Percentiles rank a stretch among this genome's conserved stretches.
phyloP scores from a whole-genome alignment of 352 stramenopile genomes.

The Pythium vanterpoolii region DNA sequence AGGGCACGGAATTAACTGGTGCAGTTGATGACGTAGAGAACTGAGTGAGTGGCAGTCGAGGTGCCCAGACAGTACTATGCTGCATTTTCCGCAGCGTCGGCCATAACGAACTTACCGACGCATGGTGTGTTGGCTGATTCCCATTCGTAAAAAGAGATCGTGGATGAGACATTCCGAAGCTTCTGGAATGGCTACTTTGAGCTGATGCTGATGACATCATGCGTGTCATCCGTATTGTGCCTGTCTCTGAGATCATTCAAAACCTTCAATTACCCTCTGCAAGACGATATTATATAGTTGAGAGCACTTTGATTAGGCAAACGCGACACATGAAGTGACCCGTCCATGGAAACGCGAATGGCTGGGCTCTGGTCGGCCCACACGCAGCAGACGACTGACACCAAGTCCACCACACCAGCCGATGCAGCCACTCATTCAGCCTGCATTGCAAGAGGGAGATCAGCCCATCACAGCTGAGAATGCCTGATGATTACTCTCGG shows the following conservation, averaged over 20 bases:
- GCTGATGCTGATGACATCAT: constrained; percentile 26
- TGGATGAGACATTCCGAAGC: constrained; percentile 1
- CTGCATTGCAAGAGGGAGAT: not conserved
- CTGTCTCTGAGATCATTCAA: constrained; percentile 9
- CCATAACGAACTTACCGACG: not conserved
- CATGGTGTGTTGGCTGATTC: constrained; percentile 4
- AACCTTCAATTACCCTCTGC: constrained; percentile 1
- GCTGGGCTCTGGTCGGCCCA: too few species aligned
- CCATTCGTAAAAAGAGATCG: constrained; percentile 2
- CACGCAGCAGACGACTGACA: not conserved
- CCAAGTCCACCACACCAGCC: constrained; percentile 1
- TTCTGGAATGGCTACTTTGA: constrained; percentile 22
- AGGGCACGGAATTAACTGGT: too few species aligned
- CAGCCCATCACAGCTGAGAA: constrained; percentile 5
- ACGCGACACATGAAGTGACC: not conserved
- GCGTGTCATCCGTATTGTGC: constrained; percentile 14
- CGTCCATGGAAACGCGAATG: too few species aligned
- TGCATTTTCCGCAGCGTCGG: not conserved
- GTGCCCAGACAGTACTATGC: not conserved
- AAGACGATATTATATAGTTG: not conserved
- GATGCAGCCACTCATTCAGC: too few species aligned
- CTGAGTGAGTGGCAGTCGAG: not conserved
- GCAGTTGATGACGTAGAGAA: too few species aligned
- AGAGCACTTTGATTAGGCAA: not conserved
- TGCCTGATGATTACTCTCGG: constrained; percentile 6